These are phyloP conservation scores for Paradendryphiella salina DNA, from an alignment of 2,329 filamentous ascomycete species.

Conservation along the genomic window DNA sequence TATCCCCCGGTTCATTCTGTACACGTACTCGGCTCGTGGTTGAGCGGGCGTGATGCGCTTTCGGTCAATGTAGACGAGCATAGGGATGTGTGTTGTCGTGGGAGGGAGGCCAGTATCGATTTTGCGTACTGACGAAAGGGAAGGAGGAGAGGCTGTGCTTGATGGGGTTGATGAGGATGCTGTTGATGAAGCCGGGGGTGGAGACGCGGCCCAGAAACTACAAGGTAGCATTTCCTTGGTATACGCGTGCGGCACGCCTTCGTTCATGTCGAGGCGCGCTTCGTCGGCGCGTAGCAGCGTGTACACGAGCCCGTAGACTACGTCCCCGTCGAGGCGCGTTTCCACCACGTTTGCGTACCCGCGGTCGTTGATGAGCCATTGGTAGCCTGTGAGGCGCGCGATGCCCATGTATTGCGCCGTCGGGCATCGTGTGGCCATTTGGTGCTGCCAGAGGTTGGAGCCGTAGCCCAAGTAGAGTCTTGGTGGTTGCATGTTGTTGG, in stretches of 20 bases:
- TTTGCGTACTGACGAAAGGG: background rate
- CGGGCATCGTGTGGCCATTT: conserved; percentile 67
- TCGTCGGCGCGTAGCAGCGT: conserved; percentile 34
- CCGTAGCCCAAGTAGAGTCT: conserved; percentile 71
- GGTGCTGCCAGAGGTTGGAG: conserved; percentile 67
- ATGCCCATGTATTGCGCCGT: conserved; percentile 60
- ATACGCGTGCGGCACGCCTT: conserved; percentile 66
- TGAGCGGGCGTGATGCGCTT: conserved; percentile 44
- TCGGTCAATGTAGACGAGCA: conserved; percentile 65
- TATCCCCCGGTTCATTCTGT: conserved; percentile 66
- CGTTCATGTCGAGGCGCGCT: conserved; percentile 49
- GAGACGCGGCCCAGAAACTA: conserved; percentile 51
- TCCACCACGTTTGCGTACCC: conserved; percentile 70
- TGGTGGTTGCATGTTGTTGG: conserved; percentile 1
- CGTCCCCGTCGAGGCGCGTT: conserved; percentile 42
- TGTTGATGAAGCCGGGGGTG: too few relatives aligned
- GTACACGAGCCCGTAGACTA: conserved; percentile 46
- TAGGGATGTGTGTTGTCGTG: conserved; percentile 31
- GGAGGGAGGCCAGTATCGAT: conserved; percentile 29
- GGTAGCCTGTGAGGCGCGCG: conserved; percentile 60
- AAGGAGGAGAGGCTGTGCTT: too few relatives aligned
- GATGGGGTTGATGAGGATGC: too few relatives aligned
- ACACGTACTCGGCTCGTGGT: conserved; percentile 63
- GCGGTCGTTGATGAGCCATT: conserved; percentile 68
- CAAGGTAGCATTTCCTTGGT: conserved; percentile 56